Percentiles rank a stretch among this genome's conserved stretches.
These are phyloP conservation scores for Colletotrichum sp. DNA, from an alignment of 2,329 filamentous ascomycete genomes.

Conservation along the genomic window DNA sequence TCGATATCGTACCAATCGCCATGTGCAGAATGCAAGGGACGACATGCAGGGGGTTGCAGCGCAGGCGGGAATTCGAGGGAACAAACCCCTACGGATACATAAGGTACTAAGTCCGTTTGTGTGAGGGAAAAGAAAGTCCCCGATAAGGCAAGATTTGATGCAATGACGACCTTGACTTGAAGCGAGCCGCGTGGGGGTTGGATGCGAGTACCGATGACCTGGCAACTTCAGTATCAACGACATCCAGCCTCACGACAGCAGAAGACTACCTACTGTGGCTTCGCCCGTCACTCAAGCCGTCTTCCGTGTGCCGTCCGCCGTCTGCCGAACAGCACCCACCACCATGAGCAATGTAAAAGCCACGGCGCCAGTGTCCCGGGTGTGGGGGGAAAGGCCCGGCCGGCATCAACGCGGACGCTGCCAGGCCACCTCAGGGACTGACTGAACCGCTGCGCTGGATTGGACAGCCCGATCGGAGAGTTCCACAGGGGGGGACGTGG, in stretches of 20 bases:
- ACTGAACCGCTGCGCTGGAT: neutral
- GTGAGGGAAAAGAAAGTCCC: neutral
- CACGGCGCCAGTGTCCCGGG: neutral
- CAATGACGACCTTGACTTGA: neutral
- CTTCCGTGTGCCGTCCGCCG: neutral
- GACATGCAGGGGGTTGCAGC: neutral
- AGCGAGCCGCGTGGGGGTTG: neutral
- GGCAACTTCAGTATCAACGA: neutral
- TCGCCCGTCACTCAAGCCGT: neutral
- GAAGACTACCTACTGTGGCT: neutral
- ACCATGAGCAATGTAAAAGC: neutral
- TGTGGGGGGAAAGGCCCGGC: neutral
- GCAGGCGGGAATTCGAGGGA: neutral
- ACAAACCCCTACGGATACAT: neutral
- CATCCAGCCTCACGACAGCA: neutral
- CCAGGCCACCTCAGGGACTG: neutral
- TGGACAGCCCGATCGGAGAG: neutral
- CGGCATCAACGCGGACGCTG: neutral
- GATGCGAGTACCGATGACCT: neutral
- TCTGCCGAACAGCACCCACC: neutral
- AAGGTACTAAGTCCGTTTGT: no score
- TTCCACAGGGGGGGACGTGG: neutral
- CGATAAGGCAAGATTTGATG: neutral
- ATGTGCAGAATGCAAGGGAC: conserved; percentile 10
- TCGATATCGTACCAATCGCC: neutral